phyloP scores from a whole-genome alignment of 176 grass and related monocot species.

The Cymbopogon citratus region DNA sequence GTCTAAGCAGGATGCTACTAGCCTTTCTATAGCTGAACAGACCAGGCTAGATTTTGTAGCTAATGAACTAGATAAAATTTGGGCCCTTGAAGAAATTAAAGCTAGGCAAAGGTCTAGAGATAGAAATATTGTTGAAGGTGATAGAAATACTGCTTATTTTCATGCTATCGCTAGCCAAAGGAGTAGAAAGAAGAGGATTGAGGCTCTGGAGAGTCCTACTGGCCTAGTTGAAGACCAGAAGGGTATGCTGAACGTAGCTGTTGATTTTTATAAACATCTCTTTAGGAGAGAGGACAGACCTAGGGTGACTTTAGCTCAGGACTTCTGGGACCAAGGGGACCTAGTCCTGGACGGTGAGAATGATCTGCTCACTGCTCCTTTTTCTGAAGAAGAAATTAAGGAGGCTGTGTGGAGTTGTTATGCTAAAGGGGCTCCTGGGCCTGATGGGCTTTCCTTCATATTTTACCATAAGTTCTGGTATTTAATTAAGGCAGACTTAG shows the following conservation, averaged over 20 bases:
- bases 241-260: not conserved
- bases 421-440: too few species aligned
- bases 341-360: too few species aligned
- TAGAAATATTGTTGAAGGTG: not conserved
- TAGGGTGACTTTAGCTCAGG: accelerated
- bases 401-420: too few species aligned
- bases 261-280: too few species aligned
- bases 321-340: too few species aligned
- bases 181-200: not conserved
- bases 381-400: too few species aligned
- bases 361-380: too few species aligned
- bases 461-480: too few species aligned
- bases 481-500: too few species aligned
- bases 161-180: not conserved
- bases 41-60: not conserved
- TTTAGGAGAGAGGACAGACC: too few species aligned
- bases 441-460: too few species aligned
- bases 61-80: not conserved
- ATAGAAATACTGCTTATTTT: not conserved
- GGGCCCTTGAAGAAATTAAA: not conserved
- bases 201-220: accelerated
- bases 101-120: too few species aligned
- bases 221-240: not conserved
- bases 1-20: accelerated
- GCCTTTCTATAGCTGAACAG: accelerated